Conservation (phyloP, 352 stramenopile species). For the Phytophthora rubi region DNA sequence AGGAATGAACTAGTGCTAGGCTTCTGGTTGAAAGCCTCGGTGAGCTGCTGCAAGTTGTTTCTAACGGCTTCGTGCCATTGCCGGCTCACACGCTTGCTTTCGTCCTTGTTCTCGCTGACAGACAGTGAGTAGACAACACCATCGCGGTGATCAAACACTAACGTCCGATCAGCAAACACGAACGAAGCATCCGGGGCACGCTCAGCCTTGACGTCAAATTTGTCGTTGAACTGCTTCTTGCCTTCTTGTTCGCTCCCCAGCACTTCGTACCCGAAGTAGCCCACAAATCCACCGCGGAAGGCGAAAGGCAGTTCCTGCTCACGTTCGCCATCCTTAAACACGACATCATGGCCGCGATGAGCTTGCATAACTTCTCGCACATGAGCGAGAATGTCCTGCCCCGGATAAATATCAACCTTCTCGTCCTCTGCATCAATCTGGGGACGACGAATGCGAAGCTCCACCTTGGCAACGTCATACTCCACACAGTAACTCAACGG, state of each 20-base stretch:
- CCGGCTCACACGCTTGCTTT: slow-evolving; percentile 11
- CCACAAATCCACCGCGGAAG: slow-evolving; percentile 86
- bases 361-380: slow-evolving; percentile 47
- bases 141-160: slow-evolving; percentile 91
- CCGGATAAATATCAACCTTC: slow-evolving; percentile 25
- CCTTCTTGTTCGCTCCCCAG: slow-evolving; percentile 49
- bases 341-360: slow-evolving; percentile 45
- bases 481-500: slow-evolving; percentile 70
- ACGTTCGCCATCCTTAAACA: slow-evolving; percentile 19
- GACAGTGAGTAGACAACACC: slow-evolving; percentile 83
- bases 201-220: slow-evolving; percentile 21
- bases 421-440: slow-evolving; percentile 24
- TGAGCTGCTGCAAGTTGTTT: slow-evolving; percentile 26
- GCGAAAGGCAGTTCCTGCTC: slow-evolving; percentile 61
- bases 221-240: slow-evolving; percentile 27
- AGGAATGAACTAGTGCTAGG: background rate
- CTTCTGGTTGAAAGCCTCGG: slow-evolving; percentile 10
- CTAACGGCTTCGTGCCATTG: slow-evolving; percentile 37
- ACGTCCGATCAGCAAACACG: slow-evolving; percentile 88
- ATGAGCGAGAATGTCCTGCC: slow-evolving; percentile 44
- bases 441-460: slow-evolving; percentile 46
- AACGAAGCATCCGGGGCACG: slow-evolving; percentile 89
- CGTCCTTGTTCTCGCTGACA: slow-evolving; percentile 26
- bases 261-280: slow-evolving; percentile 90
- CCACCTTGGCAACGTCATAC: slow-evolving; percentile 62